A percentile compares a stretch with the other conserved stretches of the same genome.
phyloP scores from a whole-genome alignment of 2,329 filamentous ascomycete species.

The Zymoseptoria crescenta region DNA sequence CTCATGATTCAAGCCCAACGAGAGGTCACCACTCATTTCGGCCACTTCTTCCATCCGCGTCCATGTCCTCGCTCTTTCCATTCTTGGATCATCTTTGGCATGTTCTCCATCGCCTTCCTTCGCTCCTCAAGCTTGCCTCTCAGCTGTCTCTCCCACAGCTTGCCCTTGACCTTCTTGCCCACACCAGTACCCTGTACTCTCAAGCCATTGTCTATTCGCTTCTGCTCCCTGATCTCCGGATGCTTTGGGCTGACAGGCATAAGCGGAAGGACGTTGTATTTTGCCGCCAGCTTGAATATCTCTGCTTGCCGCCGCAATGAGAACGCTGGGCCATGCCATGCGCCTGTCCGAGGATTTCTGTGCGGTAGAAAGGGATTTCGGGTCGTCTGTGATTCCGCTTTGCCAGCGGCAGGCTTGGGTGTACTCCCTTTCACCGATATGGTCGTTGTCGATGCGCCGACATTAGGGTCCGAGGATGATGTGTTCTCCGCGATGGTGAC shows the following conservation, averaged over 20 bases:
- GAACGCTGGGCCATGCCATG: constrained; percentile 75
- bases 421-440: constrained; percentile 36
- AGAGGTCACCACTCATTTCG: constrained; percentile 34
- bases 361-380: constrained; percentile 72
- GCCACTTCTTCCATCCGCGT: constrained; percentile 67
- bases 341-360: constrained; percentile 69
- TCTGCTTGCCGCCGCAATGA: constrained; percentile 84
- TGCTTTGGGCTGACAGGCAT: constrained; percentile 30
- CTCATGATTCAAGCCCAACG: not conserved
- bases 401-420: constrained; percentile 24
- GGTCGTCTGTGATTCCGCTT: constrained; percentile 21
- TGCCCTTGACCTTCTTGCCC: constrained; percentile 90
- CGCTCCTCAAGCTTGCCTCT: constrained; percentile 77
- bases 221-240: constrained; percentile 56
- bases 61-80: constrained; percentile 90
- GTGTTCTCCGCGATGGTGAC: constrained; percentile 37
- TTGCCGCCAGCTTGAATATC: constrained; percentile 73
- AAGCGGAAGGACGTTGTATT: constrained; percentile 36
- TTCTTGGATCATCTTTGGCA: constrained; percentile 82
- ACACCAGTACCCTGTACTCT: constrained; percentile 81
- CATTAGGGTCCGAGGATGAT: constrained; percentile 37
- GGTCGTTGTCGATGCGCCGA: constrained; percentile 25
- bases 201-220: constrained; percentile 69
- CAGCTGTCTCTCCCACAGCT: constrained; percentile 82
- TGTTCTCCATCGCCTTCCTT: constrained; percentile 85